Base-by-base conservation (phyloP, 768 basidiomycete species). In the Russula lepida region DNA sequence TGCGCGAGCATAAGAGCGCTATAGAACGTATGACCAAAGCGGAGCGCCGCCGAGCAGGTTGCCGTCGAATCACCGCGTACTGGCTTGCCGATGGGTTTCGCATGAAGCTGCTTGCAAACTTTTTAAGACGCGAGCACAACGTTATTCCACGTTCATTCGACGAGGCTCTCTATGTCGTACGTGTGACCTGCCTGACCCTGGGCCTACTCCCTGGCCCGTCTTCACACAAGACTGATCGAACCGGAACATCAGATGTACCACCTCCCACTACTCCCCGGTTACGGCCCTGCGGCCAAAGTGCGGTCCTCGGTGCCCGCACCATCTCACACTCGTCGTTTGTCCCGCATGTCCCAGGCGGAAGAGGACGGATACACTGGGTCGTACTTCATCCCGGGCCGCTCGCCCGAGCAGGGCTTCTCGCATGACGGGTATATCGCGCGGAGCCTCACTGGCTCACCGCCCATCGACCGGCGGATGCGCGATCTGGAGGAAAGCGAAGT, bases 101-200 rank as follows among this genome's bases (percentile, higher is more conserved):
- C 69, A 87, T 90, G 82, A 94, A 92, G 71, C 74, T 89, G 0
- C 74, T 97, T 23, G 84, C 87, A 12, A 84, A 86, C 2, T 95
- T 94, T 69, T 70, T 97, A 70, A 95, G 95, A 73, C 78, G 95
- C 54, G 95, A 98, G 69, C 95, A 98, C 71, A 95, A 94, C 57
- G 93, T 95, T 12, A 78, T 75, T 11, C 92, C 86, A 1, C 78
- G 95, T 61, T 81, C 92, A 0, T 98, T 92, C 66, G 95, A 97
- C 71, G 95, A 98, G 74, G 94, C 93, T 0, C 73, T 95, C 62
- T 97, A 97, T 76, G 89, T 85, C 59, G 94, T 95, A 64, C 75
- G 90, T 80, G n/a, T 37, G 25, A 46, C 48, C 17, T 32, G 2
- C 48, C 17, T 32, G 2, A 28, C 23, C 3, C 25, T 15, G 12